Conservation (phyloP, 371 early-diverging fungal genomes). For the Mortierella sp. region DNA sequence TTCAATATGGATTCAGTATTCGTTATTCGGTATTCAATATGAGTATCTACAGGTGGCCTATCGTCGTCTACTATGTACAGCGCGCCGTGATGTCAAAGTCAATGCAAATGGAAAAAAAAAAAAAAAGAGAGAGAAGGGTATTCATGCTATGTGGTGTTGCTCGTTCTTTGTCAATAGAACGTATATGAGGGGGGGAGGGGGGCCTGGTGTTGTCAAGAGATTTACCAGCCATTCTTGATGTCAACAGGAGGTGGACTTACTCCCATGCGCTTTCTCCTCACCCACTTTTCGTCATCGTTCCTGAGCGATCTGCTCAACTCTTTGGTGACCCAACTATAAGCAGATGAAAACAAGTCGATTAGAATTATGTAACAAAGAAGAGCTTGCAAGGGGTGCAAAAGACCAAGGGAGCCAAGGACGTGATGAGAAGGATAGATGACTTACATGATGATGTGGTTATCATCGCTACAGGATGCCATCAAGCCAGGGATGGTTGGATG, state of each 20-base stretch:
- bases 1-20: no score
- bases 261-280: conserved; percentile 10
- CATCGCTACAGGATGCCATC: conserved; percentile 44
- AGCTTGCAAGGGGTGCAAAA: no score
- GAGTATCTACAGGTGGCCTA: no score
- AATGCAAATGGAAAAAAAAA: neutral
- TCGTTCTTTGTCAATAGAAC: no score
- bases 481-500: conserved; percentile 24
- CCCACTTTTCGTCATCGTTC: conserved; percentile 41
- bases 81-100: neutral
- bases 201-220: neutral
- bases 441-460: conserved; percentile 46
- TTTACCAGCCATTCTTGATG: conserved; percentile 49
- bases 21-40: no score
- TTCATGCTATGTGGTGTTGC: no score
- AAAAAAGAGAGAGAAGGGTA: neutral
- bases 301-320: conserved; percentile 20
- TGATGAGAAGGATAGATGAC: neutral
- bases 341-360: neutral
- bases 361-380: neutral
- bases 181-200: no score
- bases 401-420: no score
- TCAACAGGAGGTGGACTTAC: conserved; percentile 17
- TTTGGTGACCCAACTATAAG: conserved; percentile 34
- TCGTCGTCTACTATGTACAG: no score